These are phyloP conservation scores for Backusella macrospora DNA, from an alignment of 192 early-diverging fungal genomes.

Conservation along the genomic window DNA sequence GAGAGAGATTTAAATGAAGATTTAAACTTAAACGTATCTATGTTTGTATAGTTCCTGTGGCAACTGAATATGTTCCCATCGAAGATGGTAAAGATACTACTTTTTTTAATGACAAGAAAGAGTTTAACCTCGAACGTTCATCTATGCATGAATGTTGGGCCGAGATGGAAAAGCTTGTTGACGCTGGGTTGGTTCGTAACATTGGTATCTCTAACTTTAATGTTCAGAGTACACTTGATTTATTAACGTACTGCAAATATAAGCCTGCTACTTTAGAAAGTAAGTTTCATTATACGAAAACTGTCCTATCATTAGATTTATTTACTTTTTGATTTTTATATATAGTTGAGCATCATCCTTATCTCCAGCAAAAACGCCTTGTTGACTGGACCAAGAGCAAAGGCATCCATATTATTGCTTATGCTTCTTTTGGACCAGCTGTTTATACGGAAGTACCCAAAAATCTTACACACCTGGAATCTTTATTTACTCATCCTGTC, in stretches of 20 bases:
- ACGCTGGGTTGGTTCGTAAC: conserved; percentile 52
- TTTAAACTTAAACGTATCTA: neutral
- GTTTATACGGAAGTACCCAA: conserved; percentile 30
- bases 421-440: conserved; percentile 67
- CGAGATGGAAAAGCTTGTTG: conserved; percentile 74
- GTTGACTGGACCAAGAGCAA: conserved; percentile 61
- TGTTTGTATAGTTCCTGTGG: conserved; percentile 31
- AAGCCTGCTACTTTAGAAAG: conserved; percentile 70
- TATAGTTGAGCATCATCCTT: conserved; percentile 71
- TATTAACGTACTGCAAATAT: conserved; percentile 58
- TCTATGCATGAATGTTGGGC: conserved; percentile 66
- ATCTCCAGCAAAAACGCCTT: conserved; percentile 64
- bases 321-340: no score
- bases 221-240: conserved; percentile 43
- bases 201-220: conserved; percentile 79
- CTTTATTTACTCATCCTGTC: conserved; percentile 47
- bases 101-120: neutral
- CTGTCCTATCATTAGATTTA: neutral
- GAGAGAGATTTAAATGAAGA: neutral
- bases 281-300: neutral
- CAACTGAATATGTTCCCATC: conserved; percentile 53
- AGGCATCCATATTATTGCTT: conserved; percentile 67
- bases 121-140: conserved; percentile 42
- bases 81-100: neutral
- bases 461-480: conserved; percentile 35